Conservation (phyloP, 2,329 filamentous ascomycete species). For the Ceratocystis ficicola region DNA sequence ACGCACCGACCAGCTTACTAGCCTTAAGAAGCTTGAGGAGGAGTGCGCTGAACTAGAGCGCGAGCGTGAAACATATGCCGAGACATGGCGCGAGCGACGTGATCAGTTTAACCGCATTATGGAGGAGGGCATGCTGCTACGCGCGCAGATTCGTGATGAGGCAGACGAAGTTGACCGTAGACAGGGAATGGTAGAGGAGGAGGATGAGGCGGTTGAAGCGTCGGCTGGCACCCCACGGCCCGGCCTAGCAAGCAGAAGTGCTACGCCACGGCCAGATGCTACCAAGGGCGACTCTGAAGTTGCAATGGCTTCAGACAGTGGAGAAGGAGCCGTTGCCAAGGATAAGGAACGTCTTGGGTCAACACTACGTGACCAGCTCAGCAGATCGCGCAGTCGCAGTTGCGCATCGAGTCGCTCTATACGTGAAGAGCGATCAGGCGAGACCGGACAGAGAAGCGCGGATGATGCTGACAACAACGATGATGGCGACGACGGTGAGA, state of each 20-base stretch:
- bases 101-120: conserved; percentile 83
- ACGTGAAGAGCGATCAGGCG: conserved; percentile 39
- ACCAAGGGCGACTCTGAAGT: conserved; percentile 30
- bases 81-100: conserved; percentile 71
- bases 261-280: conserved; percentile 15
- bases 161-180: conserved; percentile 86
- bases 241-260: conserved; percentile 34
- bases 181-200: conserved; percentile 65
- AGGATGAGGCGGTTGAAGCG: conserved; percentile 45
- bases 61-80: conserved; percentile 69
- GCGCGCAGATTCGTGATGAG: conserved; percentile 80
- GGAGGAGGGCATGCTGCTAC: conserved; percentile 76
- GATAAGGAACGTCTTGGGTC: conserved; percentile 15
- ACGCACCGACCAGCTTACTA: conserved; percentile 68
- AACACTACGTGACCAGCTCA: conserved; percentile 15
- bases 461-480: conserved; percentile 53
- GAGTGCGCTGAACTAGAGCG: conserved; percentile 80
- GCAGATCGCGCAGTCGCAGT: conserved; percentile 17
- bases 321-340: background rate
- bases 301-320: conserved; percentile 24
- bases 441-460: conserved; percentile 74
- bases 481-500: conserved; percentile 33
- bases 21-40: conserved; percentile 68
- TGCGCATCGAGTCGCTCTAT: conserved; percentile 27
- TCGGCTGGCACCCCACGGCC: conserved; percentile 40